phyloP scores from a whole-genome alignment of 1,284 basidiomycete species.

The Hypsizygus ulmarius region DNA sequence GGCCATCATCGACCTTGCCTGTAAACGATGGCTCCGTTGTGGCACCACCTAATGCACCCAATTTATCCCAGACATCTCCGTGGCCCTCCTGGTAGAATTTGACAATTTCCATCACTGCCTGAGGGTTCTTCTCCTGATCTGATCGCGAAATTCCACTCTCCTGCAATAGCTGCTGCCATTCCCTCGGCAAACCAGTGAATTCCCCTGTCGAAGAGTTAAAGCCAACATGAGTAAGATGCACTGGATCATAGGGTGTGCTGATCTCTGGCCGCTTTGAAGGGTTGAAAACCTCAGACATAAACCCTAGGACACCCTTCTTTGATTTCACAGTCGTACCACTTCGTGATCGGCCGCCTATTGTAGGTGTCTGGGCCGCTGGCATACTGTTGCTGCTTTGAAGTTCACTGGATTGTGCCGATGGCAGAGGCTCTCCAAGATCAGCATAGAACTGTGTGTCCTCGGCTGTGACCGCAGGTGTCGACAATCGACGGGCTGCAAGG shows the following conservation, averaged over 20 bases:
- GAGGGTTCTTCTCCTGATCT: slow-evolving; percentile 98
- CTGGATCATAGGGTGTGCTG: slow-evolving; percentile 98
- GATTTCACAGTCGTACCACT: slow-evolving; percentile 62
- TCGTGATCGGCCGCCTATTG: slow-evolving; percentile 49
- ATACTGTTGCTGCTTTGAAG: slow-evolving; percentile 25
- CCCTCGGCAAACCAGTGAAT: slow-evolving; percentile 95
- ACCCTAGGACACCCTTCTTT: slow-evolving; percentile 74
- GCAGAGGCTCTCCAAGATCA: slow-evolving; percentile 45
- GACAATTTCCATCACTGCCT: slow-evolving; percentile 98
- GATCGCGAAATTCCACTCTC: slow-evolving; percentile 93
- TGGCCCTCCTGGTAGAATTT: slow-evolving; percentile 94
- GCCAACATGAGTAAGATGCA: slow-evolving; percentile 98
- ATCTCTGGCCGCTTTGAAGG: slow-evolving; percentile 87
- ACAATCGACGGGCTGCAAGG: slow-evolving; percentile 49
- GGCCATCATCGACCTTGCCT: slow-evolving; percentile 43
- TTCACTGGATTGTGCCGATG: slow-evolving; percentile 32
- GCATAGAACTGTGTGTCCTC: slow-evolving; percentile 40
- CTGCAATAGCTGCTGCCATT: slow-evolving; percentile 98
- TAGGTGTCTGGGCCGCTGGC: slow-evolving; percentile 20
- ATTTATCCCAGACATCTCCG: slow-evolving; percentile 69
- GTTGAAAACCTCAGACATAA: slow-evolving; percentile 81
- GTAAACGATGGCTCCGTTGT: slow-evolving; percentile 19
- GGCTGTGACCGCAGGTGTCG: slow-evolving; percentile 40
- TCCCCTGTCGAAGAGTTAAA: slow-evolving; percentile 99
- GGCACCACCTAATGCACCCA: slow-evolving; percentile 42